phyloP scores from a whole-genome alignment of 345 rosid species.

The Citrus sp. region DNA sequence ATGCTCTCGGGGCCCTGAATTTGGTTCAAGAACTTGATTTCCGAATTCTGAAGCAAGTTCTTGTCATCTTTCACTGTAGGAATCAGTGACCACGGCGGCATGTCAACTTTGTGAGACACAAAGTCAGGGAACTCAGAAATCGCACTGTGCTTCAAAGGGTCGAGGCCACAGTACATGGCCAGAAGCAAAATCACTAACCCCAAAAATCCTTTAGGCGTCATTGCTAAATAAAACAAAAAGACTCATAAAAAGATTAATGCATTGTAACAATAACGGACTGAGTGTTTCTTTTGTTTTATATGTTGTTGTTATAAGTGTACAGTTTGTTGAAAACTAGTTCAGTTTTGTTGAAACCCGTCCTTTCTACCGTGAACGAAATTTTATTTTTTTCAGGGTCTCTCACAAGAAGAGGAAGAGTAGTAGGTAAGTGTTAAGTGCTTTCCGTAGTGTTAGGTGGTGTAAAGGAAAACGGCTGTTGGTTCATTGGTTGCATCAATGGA shows the following conservation, averaged over 20 bases:
- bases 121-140: conserved; percentile 66
- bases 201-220: conserved; percentile 17
- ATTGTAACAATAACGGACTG: too few species aligned
- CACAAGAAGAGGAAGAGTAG: background rate
- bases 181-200: conserved; percentile 49
- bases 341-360: background rate
- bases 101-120: conserved; percentile 36
- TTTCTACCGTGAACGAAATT: too few species aligned
- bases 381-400: too few species aligned
- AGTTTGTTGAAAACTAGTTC: background rate
- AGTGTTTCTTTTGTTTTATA: too few species aligned
- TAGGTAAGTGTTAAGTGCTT: background rate
- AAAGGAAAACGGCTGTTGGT: too few species aligned
- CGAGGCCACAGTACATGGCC: conserved; percentile 71
- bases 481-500: too few species aligned
- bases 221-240: background rate
- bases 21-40: conserved; percentile 65
- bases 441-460: too few species aligned
- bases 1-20: conserved; percentile 96
- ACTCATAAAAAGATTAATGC: background rate
- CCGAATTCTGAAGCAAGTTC: conserved; percentile 69
- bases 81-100: conserved; percentile 47
- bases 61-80: conserved; percentile 45
- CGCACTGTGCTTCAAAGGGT: conserved; percentile 77
- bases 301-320: too few species aligned